Conservation (phyloP, 2,329 filamentous ascomycete genomes). For the Drechslera avenae region DNA sequence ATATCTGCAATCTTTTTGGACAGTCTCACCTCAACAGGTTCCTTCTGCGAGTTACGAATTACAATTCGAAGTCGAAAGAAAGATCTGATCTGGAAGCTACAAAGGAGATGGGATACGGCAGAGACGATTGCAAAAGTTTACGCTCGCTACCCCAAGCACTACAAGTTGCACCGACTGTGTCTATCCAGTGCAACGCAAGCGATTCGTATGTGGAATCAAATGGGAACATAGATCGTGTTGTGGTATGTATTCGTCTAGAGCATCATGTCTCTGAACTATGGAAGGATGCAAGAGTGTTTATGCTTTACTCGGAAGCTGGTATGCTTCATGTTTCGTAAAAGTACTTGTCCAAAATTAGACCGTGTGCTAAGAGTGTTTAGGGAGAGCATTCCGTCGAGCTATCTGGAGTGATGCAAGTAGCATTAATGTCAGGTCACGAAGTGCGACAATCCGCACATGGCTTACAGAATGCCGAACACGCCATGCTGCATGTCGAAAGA, state of each 20-base stretch:
- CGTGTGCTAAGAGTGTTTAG: background rate
- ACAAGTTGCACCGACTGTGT: background rate
- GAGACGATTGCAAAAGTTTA: background rate
- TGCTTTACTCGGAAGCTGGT: background rate
- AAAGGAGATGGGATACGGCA: background rate
- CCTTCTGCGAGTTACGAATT: background rate
- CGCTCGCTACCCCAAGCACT: background rate
- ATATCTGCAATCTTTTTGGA: conserved; percentile 5
- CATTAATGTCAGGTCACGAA: background rate
- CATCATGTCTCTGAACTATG: too few species aligned
- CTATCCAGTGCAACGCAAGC: background rate
- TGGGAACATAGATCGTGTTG: background rate
- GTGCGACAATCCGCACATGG: conserved; percentile 1
- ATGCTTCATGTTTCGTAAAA: background rate
- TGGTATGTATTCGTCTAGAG: too few species aligned
- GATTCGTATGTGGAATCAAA: background rate
- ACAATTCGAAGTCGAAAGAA: background rate
- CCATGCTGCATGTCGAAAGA: background rate
- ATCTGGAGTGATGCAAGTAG: background rate
- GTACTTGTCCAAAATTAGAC: background rate
- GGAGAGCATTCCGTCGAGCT: background rate
- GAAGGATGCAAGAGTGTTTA: background rate
- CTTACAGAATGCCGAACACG: background rate
- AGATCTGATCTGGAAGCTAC: background rate
- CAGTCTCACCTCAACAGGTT: background rate